Evolutionary conservation across 2,329 filamentous ascomycete species (phyloP), one percentile per base, ranked within the genome.

Genomic region (Ceratocystis lukuohia): DNA sequence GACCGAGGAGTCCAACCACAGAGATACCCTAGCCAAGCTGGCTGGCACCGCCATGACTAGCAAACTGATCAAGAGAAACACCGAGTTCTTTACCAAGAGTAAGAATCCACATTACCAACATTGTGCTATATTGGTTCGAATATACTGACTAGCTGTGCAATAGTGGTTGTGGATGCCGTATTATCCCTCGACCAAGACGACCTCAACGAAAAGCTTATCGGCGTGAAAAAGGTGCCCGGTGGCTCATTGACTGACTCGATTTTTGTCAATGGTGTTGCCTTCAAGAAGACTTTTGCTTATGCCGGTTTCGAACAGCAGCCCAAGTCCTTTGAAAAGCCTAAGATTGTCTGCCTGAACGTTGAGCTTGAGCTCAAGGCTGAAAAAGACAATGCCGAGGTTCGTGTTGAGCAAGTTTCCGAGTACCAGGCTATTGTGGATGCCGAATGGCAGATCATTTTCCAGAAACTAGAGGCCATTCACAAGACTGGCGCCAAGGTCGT

Each of bases 211-310:
- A 96, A 93, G 76, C 85, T 97, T 72, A 99, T 99, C 73, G 94
- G 94, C 69, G 85, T 97, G 76, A 99, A 99, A 84, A 97, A 96
- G 80, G 92, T 99, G 69, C 93, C 91, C 48, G 94, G 94, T 74
- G 94, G 94, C 76, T 96, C 91, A 46, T 84, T 99, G 41, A 94
- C 96, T 73, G 94, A 97, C 70, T 96, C 93, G 1, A 84, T 96
- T 50, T 97, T 97, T 77, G 88, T 99, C 74, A 94, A 97, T 76
- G 94, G 94, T 74, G 94, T 99, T 69, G 93, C 94, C 45, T 99
- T 99, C 83, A 97, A 97, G 82, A 99, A 99, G 85, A 99, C 94
- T 4, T 99, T 99, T 77, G 92, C 93, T 64, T 99, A 99, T 75
- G 94, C 94, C 72, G 94, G 94, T 74, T 99, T 99, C 78, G 94